A percentile compares a stretch with the other conserved stretches of the same genome.
Conservation (phyloP, 192 early-diverging fungal genomes). For the Mortierella hygrophila region DNA sequence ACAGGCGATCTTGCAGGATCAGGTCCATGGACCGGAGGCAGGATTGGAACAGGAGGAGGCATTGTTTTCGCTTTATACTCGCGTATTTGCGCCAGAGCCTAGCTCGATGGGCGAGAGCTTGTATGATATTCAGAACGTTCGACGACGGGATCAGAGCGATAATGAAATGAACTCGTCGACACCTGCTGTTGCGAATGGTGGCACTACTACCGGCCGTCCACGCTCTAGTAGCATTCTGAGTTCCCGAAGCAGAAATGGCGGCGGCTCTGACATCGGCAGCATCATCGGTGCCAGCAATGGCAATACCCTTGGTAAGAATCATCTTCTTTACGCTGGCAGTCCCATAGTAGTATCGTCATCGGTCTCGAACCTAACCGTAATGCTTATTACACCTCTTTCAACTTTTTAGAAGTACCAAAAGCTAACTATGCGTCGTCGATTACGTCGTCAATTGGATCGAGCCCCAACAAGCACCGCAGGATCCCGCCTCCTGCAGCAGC, state of each 20-base stretch:
- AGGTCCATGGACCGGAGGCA: constrained; percentile 63
- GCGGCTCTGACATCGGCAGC: constrained; percentile 35
- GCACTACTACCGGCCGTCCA: constrained; percentile 10
- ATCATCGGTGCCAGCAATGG: constrained; percentile 11
- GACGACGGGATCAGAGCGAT: constrained; percentile 31
- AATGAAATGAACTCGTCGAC: not conserved
- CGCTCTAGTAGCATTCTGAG: constrained; percentile 49
- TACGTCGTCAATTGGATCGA: constrained; percentile 52
- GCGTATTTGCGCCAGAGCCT: constrained; percentile 56
- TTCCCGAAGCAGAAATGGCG: constrained; percentile 28
- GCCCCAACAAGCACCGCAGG: constrained; percentile 31
- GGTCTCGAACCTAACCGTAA: not conserved
- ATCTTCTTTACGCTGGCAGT: not conserved
- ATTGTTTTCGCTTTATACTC: constrained; percentile 75
- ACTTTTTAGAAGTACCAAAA: constrained; percentile 43
- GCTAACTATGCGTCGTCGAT: constrained; percentile 57
- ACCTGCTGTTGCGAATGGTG: not conserved
- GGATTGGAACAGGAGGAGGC: constrained; percentile 67
- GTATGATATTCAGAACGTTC: constrained; percentile 45
- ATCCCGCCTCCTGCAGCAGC: constrained; percentile 56
- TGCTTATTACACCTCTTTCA: not conserved
- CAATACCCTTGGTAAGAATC: constrained; percentile 46
- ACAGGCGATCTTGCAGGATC: constrained; percentile 65
- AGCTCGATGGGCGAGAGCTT: constrained; percentile 25
- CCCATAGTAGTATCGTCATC: not conserved